Percentiles rank a stretch among this genome's conserved stretches.
These are phyloP conservation scores for Paraconiothyrium sp. DNA, from an alignment of 2,329 filamentous ascomycete genomes.

Conservation along the genomic window DNA sequence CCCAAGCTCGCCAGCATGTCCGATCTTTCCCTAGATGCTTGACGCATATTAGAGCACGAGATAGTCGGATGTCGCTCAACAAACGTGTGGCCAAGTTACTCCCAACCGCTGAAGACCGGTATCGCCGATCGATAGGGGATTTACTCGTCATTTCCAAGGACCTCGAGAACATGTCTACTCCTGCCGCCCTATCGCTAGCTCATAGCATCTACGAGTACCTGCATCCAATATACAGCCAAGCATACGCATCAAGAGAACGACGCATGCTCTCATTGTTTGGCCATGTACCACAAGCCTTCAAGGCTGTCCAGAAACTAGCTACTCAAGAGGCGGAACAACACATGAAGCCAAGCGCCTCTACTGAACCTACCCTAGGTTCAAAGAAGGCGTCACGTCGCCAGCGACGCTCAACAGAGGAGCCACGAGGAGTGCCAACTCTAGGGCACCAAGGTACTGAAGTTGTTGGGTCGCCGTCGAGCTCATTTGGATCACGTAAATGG, in stretches of 20 bases:
- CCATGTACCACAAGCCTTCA: background rate
- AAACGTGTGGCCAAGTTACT: background rate
- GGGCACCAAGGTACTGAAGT: background rate
- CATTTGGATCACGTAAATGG: background rate
- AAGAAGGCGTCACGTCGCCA: background rate
- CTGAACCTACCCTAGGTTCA: background rate
- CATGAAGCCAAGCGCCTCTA: background rate
- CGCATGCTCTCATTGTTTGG: background rate
- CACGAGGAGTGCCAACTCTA: background rate
- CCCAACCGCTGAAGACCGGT: background rate
- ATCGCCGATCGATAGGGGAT: background rate
- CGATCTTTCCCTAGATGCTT: constrained; percentile 2
- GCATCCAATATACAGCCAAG: background rate
- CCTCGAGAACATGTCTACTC: background rate
- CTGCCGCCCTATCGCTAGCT: background rate
- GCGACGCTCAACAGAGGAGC: background rate
- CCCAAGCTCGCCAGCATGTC: constrained; percentile 4
- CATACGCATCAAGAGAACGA: background rate
- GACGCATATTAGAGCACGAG: background rate
- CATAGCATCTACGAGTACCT: background rate
- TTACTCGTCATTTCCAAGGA: background rate
- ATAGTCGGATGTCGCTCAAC: background rate
- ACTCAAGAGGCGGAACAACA: background rate
- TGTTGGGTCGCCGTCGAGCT: background rate
- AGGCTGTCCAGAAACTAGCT: too few species aligned